These are phyloP conservation scores for Alnus rubra DNA, from an alignment of 306 rosid species.

Conservation along the genomic window DNA sequence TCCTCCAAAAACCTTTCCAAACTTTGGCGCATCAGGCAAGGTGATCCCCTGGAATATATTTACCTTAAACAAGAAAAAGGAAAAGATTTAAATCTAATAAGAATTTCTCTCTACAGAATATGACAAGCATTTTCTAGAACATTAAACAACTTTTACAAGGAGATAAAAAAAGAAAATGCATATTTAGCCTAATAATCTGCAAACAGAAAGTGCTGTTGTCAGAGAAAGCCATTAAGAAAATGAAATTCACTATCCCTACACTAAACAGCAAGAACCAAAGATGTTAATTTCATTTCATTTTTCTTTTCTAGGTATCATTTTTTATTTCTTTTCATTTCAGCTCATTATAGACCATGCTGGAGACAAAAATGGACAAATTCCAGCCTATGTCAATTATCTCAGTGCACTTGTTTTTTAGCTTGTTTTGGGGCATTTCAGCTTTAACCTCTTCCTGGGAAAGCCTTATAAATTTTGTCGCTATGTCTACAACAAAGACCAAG, in stretches of 20 bases:
- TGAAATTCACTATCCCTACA: not conserved
- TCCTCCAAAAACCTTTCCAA: constrained; percentile 94
- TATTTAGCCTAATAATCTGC: not conserved
- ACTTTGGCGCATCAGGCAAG: constrained; percentile 71
- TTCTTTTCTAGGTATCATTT: not conserved
- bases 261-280: not conserved
- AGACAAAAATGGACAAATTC: not conserved
- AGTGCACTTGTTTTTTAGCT: not conserved
- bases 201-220: not conserved
- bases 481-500: no score
- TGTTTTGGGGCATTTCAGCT: not conserved
- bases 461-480: no score
- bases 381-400: not conserved
- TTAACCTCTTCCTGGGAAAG: not conserved
- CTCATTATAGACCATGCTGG: not conserved
- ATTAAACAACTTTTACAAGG: not conserved
- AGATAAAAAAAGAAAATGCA: not conserved
- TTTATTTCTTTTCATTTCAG: not conserved
- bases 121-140: not conserved
- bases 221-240: not conserved
- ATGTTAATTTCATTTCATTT: not conserved
- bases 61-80: constrained; percentile 47
- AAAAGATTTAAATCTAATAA: constrained; percentile 19
- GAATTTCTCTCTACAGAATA: not conserved
- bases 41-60: constrained; percentile 87